Evolutionary conservation across 345 rosid species (phyloP).

Genomic region (Lepidium didymum): DNA sequence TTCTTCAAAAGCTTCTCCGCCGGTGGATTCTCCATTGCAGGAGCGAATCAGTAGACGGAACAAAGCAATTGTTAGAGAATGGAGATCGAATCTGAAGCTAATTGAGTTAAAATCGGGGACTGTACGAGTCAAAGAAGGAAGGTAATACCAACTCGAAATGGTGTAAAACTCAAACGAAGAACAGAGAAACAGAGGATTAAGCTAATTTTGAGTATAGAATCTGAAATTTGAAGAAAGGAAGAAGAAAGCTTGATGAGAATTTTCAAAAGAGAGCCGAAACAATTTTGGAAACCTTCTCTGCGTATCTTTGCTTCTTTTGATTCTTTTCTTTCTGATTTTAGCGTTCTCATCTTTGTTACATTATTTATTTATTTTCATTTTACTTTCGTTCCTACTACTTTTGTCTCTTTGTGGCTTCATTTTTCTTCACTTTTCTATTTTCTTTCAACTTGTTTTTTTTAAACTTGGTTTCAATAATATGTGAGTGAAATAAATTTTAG

Average conservation of each 20-base stretch:
- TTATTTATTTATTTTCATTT: neutral
- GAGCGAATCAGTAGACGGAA: neutral
- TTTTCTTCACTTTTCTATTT: neutral
- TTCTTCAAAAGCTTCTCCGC: conserved; percentile 73
- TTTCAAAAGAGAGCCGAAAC: neutral
- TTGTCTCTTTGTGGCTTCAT: neutral
- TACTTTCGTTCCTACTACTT: neutral
- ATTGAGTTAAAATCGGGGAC: conserved; percentile 3
- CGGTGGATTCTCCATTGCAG: conserved; percentile 54
- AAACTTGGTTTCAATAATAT: too few species aligned
- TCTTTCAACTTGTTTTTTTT: neutral
- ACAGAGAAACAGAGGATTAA: neutral
- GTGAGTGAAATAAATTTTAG: too few species aligned
- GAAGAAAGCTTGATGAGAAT: neutral
- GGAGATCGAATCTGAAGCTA: conserved; percentile 18
- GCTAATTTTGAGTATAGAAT: neutral
- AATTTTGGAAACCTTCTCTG: conserved; percentile 20
- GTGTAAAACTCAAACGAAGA: neutral
- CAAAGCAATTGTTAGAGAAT: neutral
- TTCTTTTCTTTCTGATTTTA: neutral
- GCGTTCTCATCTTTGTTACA: conserved; percentile 1
- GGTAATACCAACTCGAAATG: neutral
- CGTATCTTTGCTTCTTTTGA: conserved; percentile 15
- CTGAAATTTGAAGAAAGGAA: neutral
- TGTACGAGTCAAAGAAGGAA: neutral